These are phyloP conservation scores for Mycogone perniciosa DNA, from an alignment of 2,329 filamentous ascomycete genomes.

Conservation along the genomic window DNA sequence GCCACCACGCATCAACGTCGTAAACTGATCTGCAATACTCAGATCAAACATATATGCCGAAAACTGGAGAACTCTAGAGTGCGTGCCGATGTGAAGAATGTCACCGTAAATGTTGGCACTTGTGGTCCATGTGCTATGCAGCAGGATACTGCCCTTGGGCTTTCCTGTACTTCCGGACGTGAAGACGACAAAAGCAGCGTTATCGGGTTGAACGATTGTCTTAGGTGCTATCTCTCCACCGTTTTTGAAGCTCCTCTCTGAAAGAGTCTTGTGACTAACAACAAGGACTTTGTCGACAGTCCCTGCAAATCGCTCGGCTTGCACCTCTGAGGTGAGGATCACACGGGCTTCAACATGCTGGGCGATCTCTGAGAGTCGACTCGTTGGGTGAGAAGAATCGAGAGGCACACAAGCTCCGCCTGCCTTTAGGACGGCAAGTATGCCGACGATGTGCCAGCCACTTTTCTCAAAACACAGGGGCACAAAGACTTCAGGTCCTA, in stretches of 20 bases:
- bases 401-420: not conserved
- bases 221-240: too few relatives aligned
- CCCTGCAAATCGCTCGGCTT: too few relatives aligned
- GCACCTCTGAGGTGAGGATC: not conserved
- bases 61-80: constrained; percentile 10
- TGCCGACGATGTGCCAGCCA: not conserved
- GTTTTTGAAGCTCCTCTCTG: too few relatives aligned
- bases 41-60: constrained; percentile 14
- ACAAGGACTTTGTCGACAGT: too few relatives aligned
- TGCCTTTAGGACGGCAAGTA: not conserved
- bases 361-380: not conserved
- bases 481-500: not conserved
- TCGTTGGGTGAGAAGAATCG: not conserved
- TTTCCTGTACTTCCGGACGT: constrained; percentile 18
- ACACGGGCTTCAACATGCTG: not conserved
- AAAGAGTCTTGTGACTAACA: too few relatives aligned
- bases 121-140: constrained; percentile 3
- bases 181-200: constrained; percentile 8
- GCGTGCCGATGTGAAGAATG: not conserved
- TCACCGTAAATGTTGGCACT: not conserved
- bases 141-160: constrained; percentile 18
- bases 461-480: not conserved
- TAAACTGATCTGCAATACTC: constrained; percentile 9
- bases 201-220: too few relatives aligned
- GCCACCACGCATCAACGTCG: constrained; percentile 5